Conservation (phyloP, 202 grass and related monocot species). For the Bolboschoenoplectus hybrid region DNA sequence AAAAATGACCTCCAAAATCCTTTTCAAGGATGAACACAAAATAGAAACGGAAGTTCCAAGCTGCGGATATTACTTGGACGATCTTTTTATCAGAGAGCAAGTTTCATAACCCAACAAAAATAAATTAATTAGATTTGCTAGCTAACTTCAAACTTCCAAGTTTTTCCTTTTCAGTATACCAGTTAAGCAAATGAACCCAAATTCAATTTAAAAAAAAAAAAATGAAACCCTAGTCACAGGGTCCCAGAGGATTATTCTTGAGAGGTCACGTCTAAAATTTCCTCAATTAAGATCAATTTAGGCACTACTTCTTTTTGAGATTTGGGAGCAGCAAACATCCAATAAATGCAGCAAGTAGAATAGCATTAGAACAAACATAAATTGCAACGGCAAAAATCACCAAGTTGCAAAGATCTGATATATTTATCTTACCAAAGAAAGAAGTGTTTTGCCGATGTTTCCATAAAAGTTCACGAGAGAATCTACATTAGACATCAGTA, state of each 20-base stretch:
- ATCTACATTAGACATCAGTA: conserved; percentile 48
- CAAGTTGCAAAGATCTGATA: background rate
- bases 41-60: background rate
- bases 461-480: conserved; percentile 93
- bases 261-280: background rate
- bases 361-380: conserved; percentile 14
- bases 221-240: background rate
- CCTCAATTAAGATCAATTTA: background rate
- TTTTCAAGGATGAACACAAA: background rate
- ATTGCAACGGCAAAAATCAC: background rate
- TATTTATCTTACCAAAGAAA: conserved; percentile 78
- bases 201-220: background rate
- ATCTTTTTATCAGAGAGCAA: background rate
- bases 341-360: conserved; percentile 5
- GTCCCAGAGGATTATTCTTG: background rate
- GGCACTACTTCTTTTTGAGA: background rate
- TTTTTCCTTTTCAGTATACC: background rate
- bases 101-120: conserved; percentile 2
- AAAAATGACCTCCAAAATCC: conserved; percentile 15
- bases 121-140: background rate
- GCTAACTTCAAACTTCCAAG: conserved; percentile 1
- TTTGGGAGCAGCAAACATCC: conserved; percentile 7
- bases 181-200: background rate
- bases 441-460: conserved; percentile 96
- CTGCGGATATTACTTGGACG: background rate